phyloP scores from a whole-genome alignment of 2,329 filamentous ascomycete genomes.

The Aspergillus sp. region DNA sequence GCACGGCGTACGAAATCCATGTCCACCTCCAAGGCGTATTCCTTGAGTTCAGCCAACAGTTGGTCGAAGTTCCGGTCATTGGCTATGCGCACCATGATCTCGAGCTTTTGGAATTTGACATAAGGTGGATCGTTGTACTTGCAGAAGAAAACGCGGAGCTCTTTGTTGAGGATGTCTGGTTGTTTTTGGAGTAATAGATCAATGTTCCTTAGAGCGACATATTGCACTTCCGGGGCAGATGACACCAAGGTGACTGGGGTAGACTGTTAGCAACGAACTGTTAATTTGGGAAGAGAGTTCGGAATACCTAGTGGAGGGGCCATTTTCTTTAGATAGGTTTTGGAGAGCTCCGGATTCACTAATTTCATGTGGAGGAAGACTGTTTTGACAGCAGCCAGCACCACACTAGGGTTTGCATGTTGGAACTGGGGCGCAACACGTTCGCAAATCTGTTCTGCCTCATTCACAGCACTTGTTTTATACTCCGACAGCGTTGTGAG shows the following conservation, averaged over 20 bases:
- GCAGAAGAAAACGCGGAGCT: slow-evolving; percentile 98
- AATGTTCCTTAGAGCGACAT: slow-evolving; percentile 94
- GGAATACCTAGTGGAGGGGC: slow-evolving; percentile 80
- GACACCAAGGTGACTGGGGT: slow-evolving; percentile 83
- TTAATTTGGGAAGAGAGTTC: background rate
- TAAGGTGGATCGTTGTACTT: slow-evolving; percentile 99
- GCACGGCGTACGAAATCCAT: slow-evolving; percentile 98
- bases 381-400: slow-evolving; percentile 94
- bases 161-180: slow-evolving; percentile 94
- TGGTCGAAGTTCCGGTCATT: slow-evolving; percentile 97
- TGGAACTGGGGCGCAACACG: slow-evolving; percentile 95
- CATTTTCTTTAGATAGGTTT: slow-evolving; percentile 97
- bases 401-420: slow-evolving; percentile 95
- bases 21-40: slow-evolving; percentile 96
- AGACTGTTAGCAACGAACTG: slow-evolving; percentile 23
- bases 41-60: slow-evolving; percentile 87
- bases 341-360: slow-evolving; percentile 73
- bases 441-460: slow-evolving; percentile 98
- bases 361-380: slow-evolving; percentile 96
- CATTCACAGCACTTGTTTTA: slow-evolving; percentile 81
- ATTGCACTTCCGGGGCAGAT: slow-evolving; percentile 94
- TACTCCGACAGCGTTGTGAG: slow-evolving; percentile 88
- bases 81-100: slow-evolving; percentile 99
- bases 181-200: slow-evolving; percentile 94
- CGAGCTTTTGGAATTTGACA: slow-evolving; percentile 94